Evolutionary conservation across 2,329 filamentous ascomycete species (phyloP).

Genomic region (Epichloe hybrida): DNA sequence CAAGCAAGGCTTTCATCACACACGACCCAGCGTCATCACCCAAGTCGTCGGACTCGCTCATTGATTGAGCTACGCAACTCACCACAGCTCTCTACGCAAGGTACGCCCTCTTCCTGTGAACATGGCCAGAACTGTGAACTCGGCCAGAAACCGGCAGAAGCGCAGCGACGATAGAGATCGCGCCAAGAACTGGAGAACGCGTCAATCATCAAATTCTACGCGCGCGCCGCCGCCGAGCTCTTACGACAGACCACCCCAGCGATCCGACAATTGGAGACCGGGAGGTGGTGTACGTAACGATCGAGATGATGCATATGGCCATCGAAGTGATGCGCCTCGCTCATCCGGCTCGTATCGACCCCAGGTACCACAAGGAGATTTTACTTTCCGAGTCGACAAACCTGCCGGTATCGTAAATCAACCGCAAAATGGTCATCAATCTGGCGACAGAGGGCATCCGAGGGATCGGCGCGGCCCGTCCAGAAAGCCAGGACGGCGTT

Average conservation of each 20-base stretch:
- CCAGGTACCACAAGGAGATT: constrained; percentile 31
- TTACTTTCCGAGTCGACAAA: constrained; percentile 41
- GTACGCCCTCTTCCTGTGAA: neutral
- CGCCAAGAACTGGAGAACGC: constrained; percentile 2
- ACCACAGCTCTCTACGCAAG: neutral
- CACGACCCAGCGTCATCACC: neutral
- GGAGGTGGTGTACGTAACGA: constrained; percentile 12
- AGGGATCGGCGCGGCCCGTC: constrained; percentile 15
- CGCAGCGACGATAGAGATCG: constrained; percentile 5
- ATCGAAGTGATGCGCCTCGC: constrained; percentile 12
- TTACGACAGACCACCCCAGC: constrained; percentile 9
- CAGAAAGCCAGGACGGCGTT: constrained; percentile 16
- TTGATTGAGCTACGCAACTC: neutral
- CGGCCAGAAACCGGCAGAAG: constrained; percentile 1
- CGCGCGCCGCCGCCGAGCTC: constrained; percentile 5
- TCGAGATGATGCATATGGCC: constrained; percentile 10
- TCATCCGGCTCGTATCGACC: constrained; percentile 17
- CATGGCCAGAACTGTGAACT: neutral
- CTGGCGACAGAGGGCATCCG: constrained; percentile 7
- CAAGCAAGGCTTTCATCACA: neutral
- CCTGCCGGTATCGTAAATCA: constrained; percentile 33
- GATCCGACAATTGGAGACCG: constrained; percentile 19
- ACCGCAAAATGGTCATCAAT: constrained; percentile 7
- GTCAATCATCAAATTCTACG: constrained; percentile 5
- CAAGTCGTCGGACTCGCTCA: neutral